A percentile compares a stretch with the other conserved stretches of the same genome.
Conservation (phyloP, 108 stramenopile species). For the Discostella pseudostelligera region DNA sequence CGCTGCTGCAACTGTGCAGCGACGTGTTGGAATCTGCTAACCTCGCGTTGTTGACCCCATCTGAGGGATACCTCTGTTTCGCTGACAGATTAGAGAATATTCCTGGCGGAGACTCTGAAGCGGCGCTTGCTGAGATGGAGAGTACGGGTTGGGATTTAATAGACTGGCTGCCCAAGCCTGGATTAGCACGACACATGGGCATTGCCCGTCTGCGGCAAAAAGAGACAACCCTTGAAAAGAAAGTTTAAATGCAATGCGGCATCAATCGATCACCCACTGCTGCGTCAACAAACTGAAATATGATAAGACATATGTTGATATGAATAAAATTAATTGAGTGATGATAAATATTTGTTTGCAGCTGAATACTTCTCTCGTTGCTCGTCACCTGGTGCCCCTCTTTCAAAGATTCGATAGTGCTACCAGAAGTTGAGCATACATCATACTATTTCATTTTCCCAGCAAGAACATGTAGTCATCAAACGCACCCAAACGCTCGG, state of each 20-base stretch:
- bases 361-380: no score
- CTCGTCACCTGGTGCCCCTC: no score
- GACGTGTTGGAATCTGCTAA: no score
- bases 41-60: constrained; percentile 4
- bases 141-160: constrained; percentile 60
- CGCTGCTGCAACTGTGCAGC: constrained; percentile 48
- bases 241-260: constrained; percentile 7
- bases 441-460: no score
- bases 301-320: no score
- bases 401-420: no score
- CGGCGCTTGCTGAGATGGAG: constrained; percentile 40
- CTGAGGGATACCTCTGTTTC: constrained; percentile 50
- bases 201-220: constrained; percentile 43
- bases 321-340: no score
- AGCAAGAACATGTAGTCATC: constrained; percentile 6
- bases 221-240: no score
- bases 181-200: constrained; percentile 74
- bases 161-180: constrained; percentile 65
- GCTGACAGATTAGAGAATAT: constrained; percentile 73
- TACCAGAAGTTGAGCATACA: no score
- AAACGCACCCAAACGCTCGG: constrained; percentile 3
- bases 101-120: constrained; percentile 52
- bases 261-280: no score
- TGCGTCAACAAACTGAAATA: no score
- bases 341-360: no score